A percentile compares a stretch with the other conserved stretches of the same genome.
Conservation (phyloP, 2,329 filamentous ascomycete genomes). For the Biscogniauxia marginata region DNA sequence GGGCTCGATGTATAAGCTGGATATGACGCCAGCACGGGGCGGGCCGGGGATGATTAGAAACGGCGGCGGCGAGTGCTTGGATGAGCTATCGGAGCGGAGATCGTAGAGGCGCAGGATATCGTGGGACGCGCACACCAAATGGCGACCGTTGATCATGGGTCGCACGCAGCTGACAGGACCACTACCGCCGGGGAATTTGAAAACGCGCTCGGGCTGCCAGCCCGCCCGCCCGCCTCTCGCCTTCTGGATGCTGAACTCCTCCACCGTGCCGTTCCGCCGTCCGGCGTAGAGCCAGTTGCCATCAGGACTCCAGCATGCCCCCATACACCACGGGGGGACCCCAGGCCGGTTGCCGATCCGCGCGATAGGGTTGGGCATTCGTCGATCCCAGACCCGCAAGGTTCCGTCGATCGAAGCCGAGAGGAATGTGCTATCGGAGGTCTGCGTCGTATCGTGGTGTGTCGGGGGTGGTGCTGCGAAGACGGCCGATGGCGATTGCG, state of each 20-base stretch:
- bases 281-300: slow-evolving; percentile 95
- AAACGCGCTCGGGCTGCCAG: slow-evolving; percentile 71
- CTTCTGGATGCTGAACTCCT: slow-evolving; percentile 88
- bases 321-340: slow-evolving; percentile 96
- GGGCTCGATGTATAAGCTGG: slow-evolving; percentile 81
- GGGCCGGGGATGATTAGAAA: slow-evolving; percentile 96
- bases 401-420: slow-evolving; percentile 85
- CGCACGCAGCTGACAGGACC: slow-evolving; percentile 85
- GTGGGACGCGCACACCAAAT: slow-evolving; percentile 89
- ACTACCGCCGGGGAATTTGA: slow-evolving; percentile 87
- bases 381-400: slow-evolving; percentile 89
- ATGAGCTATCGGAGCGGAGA: slow-evolving; percentile 62
- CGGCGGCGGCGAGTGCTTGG: slow-evolving; percentile 77
- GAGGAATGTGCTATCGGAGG: slow-evolving; percentile 78
- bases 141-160: slow-evolving; percentile 88
- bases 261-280: slow-evolving; percentile 85
- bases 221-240: slow-evolving; percentile 59
- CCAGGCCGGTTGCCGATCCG: slow-evolving; percentile 71
- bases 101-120: slow-evolving; percentile 95
- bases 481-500: slow-evolving; percentile 36
- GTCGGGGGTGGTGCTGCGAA: slow-evolving; percentile 39
- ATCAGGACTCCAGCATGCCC: slow-evolving; percentile 92
- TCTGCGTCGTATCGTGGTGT: slow-evolving; percentile 54
- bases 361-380: slow-evolving; percentile 73
- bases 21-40: slow-evolving; percentile 79